Conservation (phyloP, 805 yeast species). For the Saccharomycopsis amapae region DNA sequence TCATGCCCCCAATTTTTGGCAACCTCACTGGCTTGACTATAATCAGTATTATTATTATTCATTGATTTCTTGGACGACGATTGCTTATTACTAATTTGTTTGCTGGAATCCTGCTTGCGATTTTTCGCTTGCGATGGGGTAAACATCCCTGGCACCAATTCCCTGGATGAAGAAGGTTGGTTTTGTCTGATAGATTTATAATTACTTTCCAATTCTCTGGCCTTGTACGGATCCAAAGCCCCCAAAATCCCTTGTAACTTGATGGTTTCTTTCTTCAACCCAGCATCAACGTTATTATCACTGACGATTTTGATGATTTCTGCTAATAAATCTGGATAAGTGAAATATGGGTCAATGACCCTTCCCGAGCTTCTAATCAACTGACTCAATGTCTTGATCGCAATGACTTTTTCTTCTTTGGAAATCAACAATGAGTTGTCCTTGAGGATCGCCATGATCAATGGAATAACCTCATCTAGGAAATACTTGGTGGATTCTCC, state of each 20-base stretch:
- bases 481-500: slow-evolving; percentile 77
- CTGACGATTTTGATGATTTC: slow-evolving; percentile 71
- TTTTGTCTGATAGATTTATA: slow-evolving; percentile 13
- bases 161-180: background rate
- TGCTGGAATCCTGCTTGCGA: background rate
- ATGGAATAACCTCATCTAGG: slow-evolving; percentile 74
- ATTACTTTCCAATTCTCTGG: slow-evolving; percentile 75
- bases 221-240: slow-evolving; percentile 94
- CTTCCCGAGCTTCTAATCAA: slow-evolving; percentile 87
- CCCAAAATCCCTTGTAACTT: slow-evolving; percentile 88
- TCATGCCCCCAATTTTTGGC: slow-evolving; percentile 21
- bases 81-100: background rate
- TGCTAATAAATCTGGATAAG: slow-evolving; percentile 83
- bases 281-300: slow-evolving; percentile 47
- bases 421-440: slow-evolving; percentile 64
- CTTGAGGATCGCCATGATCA: slow-evolving; percentile 78
- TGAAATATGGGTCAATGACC: slow-evolving; percentile 87
- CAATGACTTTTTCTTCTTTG: slow-evolving; percentile 82
- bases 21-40: slow-evolving; percentile 5
- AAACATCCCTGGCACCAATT: background rate
- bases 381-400: slow-evolving; percentile 81
- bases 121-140: too few relatives aligned
- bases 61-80: slow-evolving; percentile 17
- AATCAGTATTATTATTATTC: slow-evolving; percentile 1
- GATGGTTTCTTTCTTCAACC: slow-evolving; percentile 81